Percentiles rank a stretch among this genome's conserved stretches.
These are phyloP conservation scores for Paramyrothecium sp. DNA, from an alignment of 2,329 filamentous ascomycete species.

Conservation along the genomic window DNA sequence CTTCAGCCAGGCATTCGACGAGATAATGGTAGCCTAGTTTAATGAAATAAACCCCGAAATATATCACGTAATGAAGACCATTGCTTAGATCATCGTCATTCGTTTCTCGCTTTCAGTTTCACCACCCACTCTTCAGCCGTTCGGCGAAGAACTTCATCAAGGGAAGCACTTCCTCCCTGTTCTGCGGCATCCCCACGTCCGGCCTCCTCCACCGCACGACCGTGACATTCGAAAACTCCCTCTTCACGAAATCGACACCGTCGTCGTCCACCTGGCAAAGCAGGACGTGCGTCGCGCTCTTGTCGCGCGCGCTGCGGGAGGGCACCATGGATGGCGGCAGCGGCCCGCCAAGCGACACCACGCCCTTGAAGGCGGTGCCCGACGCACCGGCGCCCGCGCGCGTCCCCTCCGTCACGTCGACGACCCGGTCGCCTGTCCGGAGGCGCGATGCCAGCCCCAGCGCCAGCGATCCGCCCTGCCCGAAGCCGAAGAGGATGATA, in stretches of 20 bases:
- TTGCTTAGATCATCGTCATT: neutral
- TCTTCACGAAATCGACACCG: constrained; percentile 61
- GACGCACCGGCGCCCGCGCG: constrained; percentile 1
- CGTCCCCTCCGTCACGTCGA: constrained; percentile 25
- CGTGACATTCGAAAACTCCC: constrained; percentile 65
- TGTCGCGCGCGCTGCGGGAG: constrained; percentile 43
- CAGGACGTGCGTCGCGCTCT: constrained; percentile 63
- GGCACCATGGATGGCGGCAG: constrained; percentile 53
- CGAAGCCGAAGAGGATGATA: constrained; percentile 64
- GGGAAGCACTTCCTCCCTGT: constrained; percentile 81
- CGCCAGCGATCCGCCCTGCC: constrained; percentile 64
- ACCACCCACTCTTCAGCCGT: constrained; percentile 43
- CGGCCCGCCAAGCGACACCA: constrained; percentile 61
- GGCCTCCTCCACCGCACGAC: constrained; percentile 67
- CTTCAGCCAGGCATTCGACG: constrained; percentile 52
- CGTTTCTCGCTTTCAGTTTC: constrained; percentile 1
- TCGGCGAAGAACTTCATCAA: constrained; percentile 83
- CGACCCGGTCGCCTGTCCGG: constrained; percentile 28
- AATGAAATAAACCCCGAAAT: constrained; percentile 19
- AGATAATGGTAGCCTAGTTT: constrained; percentile 13
- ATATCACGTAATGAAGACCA: neutral
- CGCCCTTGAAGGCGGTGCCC: constrained; percentile 46
- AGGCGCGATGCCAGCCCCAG: constrained; percentile 53
- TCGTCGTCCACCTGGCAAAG: constrained; percentile 61
- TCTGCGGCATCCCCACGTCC: constrained; percentile 80